Base-by-base conservation (phyloP, 1,139 yeast species). In the Diutina catenulata region DNA sequence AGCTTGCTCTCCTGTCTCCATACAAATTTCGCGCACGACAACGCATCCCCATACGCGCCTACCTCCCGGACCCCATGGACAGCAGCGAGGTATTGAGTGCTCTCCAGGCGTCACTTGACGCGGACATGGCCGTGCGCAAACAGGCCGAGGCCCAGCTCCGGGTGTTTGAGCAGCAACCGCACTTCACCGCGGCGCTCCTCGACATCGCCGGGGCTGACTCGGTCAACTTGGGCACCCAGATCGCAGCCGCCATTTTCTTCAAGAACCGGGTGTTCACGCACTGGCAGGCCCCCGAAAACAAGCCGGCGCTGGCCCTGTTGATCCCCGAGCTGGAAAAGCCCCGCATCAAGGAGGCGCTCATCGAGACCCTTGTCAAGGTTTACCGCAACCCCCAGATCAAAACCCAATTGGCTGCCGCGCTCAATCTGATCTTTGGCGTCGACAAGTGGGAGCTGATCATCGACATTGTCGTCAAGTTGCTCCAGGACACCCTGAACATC, bases 181-280 rank as follows among this genome's bases (percentile, higher is more conserved):
- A 82, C 1, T 76, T 76, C 56, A 71, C 81, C 1, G 62, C 68
- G 9, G 74, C 72, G 48, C 60, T 76, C 41, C 60, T 79, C 27
- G 76, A 70, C 37, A 60, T 77, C 39, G 65, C 74, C 16, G 53
- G 58, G 18, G 81, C 77, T 46, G 53, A 55, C 2, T 53, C 62
- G 3, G 59, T 72, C 14, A 63, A 70, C 32, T 48, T 58, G 14
- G 71, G 75, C 11, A 65, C 73, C 41, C 71, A 79, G 47, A 59
- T 74, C 37, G 70, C 82, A 13, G 76, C 83, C 3, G 77, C 82
- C 3, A 76, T 80, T 38, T 74, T 75, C 49, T 74, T 79, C 59
- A 80, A 80, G 52, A 80, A 79, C 51, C 67, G 81, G 49, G 63
- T 80, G 27, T 60, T 58, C 36, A 61, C 65, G 43, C 68, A 73